Conservation (phyloP, 176 grass and related monocot species). For the Eleusine indica region DNA sequence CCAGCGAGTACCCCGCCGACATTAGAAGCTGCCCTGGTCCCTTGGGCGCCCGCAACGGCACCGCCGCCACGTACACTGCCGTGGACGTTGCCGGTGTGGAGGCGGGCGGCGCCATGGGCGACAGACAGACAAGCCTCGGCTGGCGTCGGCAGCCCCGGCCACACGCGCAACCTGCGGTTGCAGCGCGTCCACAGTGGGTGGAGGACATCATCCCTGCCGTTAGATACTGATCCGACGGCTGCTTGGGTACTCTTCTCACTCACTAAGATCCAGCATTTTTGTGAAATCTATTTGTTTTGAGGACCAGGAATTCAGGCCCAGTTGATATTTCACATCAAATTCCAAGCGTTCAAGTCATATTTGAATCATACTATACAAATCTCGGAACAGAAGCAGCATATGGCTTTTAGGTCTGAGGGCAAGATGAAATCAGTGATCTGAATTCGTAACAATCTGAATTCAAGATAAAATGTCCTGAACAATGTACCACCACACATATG, state of each 20-base stretch:
- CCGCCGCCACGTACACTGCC: slow-evolving; percentile 71
- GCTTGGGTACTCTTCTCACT: background rate
- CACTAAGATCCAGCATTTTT: background rate
- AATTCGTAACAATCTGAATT: slow-evolving; percentile 10
- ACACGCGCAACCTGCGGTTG: background rate
- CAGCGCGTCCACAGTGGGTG: background rate
- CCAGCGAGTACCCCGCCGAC: slow-evolving; percentile 58
- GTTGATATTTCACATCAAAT: background rate
- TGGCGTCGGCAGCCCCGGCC: slow-evolving; percentile 14
- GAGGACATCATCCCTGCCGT: background rate
- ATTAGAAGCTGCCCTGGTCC: slow-evolving; percentile 66
- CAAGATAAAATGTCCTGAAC: slow-evolving; percentile 10
- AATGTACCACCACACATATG: slow-evolving; percentile 46
- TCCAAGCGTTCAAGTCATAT: background rate
- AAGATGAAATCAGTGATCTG: slow-evolving; percentile 11
- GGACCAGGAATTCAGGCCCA: background rate
- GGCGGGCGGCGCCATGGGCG: background rate
- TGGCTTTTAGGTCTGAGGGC: background rate
- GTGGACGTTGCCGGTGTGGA: background rate
- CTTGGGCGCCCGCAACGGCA: slow-evolving; percentile 60
- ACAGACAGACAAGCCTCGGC: background rate
- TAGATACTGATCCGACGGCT: slow-evolving; percentile 14
- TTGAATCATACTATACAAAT: background rate
- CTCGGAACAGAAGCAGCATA: background rate
- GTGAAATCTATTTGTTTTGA: background rate